Evolutionary conservation across 495 filamentous ascomycete genomes (phyloP).

Genomic region (Podospora pseudocomata): DNA sequence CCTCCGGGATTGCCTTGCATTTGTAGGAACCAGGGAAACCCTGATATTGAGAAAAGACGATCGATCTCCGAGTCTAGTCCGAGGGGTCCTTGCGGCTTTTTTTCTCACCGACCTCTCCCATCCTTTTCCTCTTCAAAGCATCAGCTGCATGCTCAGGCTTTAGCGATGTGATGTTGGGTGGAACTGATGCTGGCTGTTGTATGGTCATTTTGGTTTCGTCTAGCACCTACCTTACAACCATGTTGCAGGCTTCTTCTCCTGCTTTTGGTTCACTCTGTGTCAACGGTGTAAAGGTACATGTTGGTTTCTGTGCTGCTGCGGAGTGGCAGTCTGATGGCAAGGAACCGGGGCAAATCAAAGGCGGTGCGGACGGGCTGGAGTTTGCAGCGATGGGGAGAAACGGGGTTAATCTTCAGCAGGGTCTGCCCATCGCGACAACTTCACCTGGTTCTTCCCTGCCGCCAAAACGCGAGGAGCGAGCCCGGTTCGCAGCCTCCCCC

Average conservation of each 20-base stretch:
- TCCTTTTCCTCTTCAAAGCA: background rate
- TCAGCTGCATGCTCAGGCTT: background rate
- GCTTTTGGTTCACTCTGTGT: no score
- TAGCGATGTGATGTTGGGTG: background rate
- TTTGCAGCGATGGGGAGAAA: background rate
- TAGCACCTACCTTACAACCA: background rate
- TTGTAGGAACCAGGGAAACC: background rate
- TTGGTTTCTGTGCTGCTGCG: background rate
- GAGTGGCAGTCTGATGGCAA: background rate
- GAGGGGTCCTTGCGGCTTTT: constrained; percentile 8
- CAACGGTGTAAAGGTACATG: no score
- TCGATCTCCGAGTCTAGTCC: constrained; percentile 4
- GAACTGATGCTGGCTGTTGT: background rate
- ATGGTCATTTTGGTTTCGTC: background rate
- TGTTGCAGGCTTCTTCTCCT: background rate
- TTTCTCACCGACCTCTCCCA: background rate
- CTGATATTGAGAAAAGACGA: background rate
- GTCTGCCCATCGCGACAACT: background rate
- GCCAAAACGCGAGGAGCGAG: background rate
- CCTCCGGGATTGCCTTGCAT: background rate
- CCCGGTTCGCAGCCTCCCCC: background rate
- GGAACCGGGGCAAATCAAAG: background rate
- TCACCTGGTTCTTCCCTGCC: background rate
- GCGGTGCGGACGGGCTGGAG: background rate
- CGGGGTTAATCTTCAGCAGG: background rate